Evolutionary conservation across 257 asterid species (phyloP).

Genomic region (Nicotiana knightiana): DNA sequence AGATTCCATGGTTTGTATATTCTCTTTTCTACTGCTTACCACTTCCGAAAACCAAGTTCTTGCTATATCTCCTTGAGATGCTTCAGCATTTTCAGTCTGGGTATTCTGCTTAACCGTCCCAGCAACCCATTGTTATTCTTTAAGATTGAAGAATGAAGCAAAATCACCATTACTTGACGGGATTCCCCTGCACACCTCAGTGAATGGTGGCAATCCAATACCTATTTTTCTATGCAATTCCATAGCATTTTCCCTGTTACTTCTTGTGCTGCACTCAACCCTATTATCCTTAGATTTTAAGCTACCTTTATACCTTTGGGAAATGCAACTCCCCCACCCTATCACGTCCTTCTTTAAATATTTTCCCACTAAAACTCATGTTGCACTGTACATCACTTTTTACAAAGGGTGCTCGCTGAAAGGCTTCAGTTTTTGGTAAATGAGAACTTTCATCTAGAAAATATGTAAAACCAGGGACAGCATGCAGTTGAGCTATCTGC

Average conservation of each 20-base stretch:
- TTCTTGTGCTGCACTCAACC: slow-evolving; percentile 29
- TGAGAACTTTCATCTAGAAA: slow-evolving; percentile 48
- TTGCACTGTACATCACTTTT: slow-evolving; percentile 45
- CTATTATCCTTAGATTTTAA: slow-evolving; percentile 25
- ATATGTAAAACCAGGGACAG: slow-evolving; percentile 67
- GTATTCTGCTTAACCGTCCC: slow-evolving; percentile 24
- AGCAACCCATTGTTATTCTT: slow-evolving; percentile 12
- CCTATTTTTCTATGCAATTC: slow-evolving; percentile 22
- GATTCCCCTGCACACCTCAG: slow-evolving; percentile 23
- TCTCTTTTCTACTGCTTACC: slow-evolving; percentile 26
- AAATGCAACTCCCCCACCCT: slow-evolving; percentile 20
- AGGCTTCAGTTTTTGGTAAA: slow-evolving; percentile 31
- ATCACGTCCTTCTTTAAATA: slow-evolving; percentile 23
- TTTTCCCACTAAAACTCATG: slow-evolving; percentile 43
- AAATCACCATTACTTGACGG: slow-evolving; percentile 14
- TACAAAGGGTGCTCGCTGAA: slow-evolving; percentile 29
- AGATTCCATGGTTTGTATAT: slow-evolving; percentile 31
- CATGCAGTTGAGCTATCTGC: slow-evolving; percentile 62
- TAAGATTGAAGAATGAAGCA: slow-evolving; percentile 24
- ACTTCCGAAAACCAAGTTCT: slow-evolving; percentile 25
- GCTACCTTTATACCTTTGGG: slow-evolving; percentile 25
- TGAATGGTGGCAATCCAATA: not conserved
- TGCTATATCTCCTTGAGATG: slow-evolving; percentile 31
- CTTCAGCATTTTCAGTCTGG: slow-evolving; percentile 27
- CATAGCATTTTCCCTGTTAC: slow-evolving; percentile 20